A percentile compares a stretch with the other conserved stretches of the same genome.
These are phyloP conservation scores for Eutrema yunnanense DNA, from an alignment of 345 rosid species.

Conservation along the genomic window DNA sequence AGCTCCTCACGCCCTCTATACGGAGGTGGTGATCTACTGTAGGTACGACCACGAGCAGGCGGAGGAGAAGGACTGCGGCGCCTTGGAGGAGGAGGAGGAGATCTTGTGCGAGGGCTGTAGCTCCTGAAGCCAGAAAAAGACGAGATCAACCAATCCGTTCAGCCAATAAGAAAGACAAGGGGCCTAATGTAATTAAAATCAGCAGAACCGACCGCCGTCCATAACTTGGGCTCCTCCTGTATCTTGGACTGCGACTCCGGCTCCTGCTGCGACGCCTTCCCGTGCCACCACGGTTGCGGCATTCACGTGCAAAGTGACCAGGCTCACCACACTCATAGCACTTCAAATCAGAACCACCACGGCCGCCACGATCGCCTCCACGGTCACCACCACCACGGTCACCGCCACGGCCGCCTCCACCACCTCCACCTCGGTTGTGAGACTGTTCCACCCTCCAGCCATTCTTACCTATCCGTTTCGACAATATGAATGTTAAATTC, in stretches of 20 bases:
- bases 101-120: conserved; percentile 81
- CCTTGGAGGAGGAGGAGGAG: conserved; percentile 55
- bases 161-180: background rate
- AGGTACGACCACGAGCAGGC: conserved; percentile 51
- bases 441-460: conserved; percentile 91
- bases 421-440: conserved; percentile 70
- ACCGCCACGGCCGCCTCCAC: conserved; percentile 51
- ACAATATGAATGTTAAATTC: background rate
- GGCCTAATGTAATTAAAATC: background rate
- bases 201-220: conserved; percentile 49
- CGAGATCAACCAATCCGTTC: background rate
- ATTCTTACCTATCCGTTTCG: conserved; percentile 51
- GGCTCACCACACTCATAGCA: conserved; percentile 91
- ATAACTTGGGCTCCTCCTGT: conserved; percentile 84
- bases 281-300: conserved; percentile 61
- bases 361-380: conserved; percentile 55
- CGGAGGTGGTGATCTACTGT: conserved; percentile 86
- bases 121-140: conserved; percentile 42
- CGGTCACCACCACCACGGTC: conserved; percentile 37
- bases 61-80: conserved; percentile 89
- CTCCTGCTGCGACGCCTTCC: conserved; percentile 61
- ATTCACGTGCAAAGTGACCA: conserved; percentile 93
- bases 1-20: conserved; percentile 75
- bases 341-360: conserved; percentile 82
- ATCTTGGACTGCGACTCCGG: conserved; percentile 79